Evolutionary conservation across 2,329 filamentous ascomycete species (phyloP).

Genomic region (Claviceps sp.): DNA sequence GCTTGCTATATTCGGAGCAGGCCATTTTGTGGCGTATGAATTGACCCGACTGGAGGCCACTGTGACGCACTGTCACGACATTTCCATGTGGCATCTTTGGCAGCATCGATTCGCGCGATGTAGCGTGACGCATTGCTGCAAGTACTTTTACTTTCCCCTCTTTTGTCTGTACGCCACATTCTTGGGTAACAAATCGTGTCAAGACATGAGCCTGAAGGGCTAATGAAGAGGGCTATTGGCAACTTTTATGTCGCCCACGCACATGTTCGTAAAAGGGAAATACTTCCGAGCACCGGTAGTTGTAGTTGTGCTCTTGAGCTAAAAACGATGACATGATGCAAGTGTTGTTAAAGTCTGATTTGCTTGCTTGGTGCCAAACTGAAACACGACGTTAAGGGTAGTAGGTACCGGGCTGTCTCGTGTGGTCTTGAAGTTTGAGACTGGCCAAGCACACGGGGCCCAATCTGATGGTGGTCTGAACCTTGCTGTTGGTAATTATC

Average conservation of each 20-base stretch:
- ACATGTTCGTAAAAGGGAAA: too few species aligned
- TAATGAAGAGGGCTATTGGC: not conserved
- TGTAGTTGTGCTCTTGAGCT: not conserved
- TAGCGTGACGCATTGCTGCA: not conserved
- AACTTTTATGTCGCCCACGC: not conserved
- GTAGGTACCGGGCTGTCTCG: too few species aligned
- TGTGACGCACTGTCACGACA: not conserved
- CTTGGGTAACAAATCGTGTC: not conserved
- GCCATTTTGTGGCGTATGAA: not conserved
- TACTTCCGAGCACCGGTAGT: not conserved
- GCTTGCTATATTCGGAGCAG: too few species aligned
- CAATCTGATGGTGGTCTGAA: too few species aligned
- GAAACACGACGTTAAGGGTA: not conserved
- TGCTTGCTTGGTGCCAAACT: not conserved
- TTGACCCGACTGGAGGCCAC: not conserved
- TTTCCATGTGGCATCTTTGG: not conserved
- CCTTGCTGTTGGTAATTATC: too few species aligned
- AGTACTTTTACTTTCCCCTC: not conserved
- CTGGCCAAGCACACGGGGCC: too few species aligned
- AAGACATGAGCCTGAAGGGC: not conserved
- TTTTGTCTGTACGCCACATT: not conserved
- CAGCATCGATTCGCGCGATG: not conserved
- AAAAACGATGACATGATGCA: not conserved
- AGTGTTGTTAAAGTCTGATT: not conserved
- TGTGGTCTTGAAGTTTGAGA: too few species aligned